Percentiles rank a stretch among this genome's conserved stretches.
These are phyloP conservation scores for Dendrobium huoshanense DNA, from an alignment of 106 monocot species.

Conservation along the genomic window DNA sequence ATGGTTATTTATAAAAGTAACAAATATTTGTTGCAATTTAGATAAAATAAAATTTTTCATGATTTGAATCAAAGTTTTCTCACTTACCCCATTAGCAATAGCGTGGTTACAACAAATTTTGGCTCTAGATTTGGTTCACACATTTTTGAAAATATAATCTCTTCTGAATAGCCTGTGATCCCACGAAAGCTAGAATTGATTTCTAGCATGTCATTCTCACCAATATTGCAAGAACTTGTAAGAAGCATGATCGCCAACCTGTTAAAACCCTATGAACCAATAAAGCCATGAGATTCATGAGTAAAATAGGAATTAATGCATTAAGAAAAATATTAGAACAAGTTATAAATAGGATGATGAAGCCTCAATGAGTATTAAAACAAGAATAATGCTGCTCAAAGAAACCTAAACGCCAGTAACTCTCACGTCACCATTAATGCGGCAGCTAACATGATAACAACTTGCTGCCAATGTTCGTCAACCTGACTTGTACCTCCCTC, in stretches of 20 bases:
- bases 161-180: conserved; percentile 37
- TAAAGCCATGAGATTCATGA: conserved; percentile 6
- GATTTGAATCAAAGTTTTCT: neutral
- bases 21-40: neutral
- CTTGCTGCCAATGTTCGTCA: neutral
- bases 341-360: neutral
- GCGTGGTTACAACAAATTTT: conserved; percentile 45
- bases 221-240: conserved; percentile 40
- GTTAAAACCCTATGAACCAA: conserved; percentile 42
- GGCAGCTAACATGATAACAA: neutral
- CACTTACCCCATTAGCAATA: conserved; percentile 70
- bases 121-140: conserved; percentile 65
- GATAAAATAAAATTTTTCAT: neutral
- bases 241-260: conserved; percentile 45
- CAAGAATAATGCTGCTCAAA: neutral
- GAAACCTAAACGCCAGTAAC: neutral
- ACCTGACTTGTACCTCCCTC: neutral
- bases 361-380: neutral
- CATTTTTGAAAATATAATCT: conserved; percentile 56
- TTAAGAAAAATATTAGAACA: neutral
- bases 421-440: neutral
- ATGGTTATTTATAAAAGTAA: neutral
- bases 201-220: conserved; percentile 36
- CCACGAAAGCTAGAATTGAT: conserved; percentile 41
- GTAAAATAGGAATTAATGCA: neutral